phyloP scores from a whole-genome alignment of 2,329 filamentous ascomycete genomes.

The Passalora sequoiae region DNA sequence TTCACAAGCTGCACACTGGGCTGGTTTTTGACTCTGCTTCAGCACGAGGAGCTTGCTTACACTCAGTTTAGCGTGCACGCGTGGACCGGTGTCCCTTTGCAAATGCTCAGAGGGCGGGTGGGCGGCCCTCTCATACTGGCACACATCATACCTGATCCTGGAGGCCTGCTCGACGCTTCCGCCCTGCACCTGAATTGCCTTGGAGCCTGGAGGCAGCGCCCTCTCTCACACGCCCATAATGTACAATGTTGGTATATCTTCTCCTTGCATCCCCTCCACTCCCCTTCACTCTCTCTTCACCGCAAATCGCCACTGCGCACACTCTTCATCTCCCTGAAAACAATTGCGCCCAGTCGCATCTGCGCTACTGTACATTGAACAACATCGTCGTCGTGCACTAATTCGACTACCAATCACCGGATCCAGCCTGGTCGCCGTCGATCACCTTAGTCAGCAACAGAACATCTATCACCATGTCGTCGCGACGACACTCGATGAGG shows the following conservation, averaged over 20 bases:
- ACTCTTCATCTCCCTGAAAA: slow-evolving; percentile 1
- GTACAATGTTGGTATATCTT: slow-evolving; percentile 1
- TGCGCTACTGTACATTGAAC: slow-evolving; percentile 1
- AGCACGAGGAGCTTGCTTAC: too few species aligned
- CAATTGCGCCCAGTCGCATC: background rate
- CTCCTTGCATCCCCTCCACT: background rate
- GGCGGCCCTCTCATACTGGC: too few species aligned
- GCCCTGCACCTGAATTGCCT: too few species aligned
- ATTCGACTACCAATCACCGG: background rate
- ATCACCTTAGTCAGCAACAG: slow-evolving; percentile 12
- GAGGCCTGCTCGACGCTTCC: too few species aligned
- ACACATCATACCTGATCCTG: too few species aligned
- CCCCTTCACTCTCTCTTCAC: background rate
- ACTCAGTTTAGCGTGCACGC: too few species aligned
- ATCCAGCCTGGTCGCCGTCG: slow-evolving; percentile 4
- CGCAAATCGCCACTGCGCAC: background rate
- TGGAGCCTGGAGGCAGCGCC: slow-evolving; percentile 5
- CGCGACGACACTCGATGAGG: slow-evolving; percentile 16
- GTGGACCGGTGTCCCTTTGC: too few species aligned
- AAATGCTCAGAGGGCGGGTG: too few species aligned
- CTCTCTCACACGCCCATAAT: slow-evolving; percentile 1
- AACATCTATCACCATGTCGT: slow-evolving; percentile 12
- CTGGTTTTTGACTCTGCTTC: too few species aligned
- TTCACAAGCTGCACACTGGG: too few species aligned
- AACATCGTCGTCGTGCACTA: slow-evolving; percentile 7